Evolutionary conservation across 805 yeast species (phyloP).

Genomic region (Lipomyces sp.): DNA sequence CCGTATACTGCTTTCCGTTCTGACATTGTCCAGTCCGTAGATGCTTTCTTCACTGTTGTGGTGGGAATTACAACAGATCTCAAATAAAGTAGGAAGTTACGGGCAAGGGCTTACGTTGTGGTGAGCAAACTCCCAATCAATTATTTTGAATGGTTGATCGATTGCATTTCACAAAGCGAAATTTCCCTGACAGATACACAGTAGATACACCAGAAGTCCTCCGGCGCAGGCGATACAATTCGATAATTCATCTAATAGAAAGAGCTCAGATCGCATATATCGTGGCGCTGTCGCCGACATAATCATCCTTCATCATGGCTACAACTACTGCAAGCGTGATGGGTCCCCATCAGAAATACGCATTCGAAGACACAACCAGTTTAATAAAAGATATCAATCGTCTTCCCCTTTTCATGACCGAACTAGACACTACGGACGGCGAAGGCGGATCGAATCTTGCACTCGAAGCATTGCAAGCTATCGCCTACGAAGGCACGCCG

Average conservation of each 20-base stretch:
- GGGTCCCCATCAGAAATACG: conserved; percentile 29
- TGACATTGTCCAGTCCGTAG: not conserved
- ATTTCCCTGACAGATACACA: no score
- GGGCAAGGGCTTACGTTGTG: no score
- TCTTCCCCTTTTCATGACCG: conserved; percentile 93
- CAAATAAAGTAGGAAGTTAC: no score
- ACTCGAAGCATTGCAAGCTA: conserved; percentile 85
- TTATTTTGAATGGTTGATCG: no score
- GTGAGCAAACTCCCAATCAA: no score
- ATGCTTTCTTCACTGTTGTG: not conserved
- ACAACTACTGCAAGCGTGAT: conserved; percentile 2
- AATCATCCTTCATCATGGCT: not conserved
- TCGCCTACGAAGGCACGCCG: conserved; percentile 96
- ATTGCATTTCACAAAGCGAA: no score
- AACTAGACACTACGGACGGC: conserved; percentile 75
- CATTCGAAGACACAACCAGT: conserved; percentile 64
- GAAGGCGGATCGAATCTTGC: conserved; percentile 68
- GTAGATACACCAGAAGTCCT: no score
- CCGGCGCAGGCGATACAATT: not conserved
- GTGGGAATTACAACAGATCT: no score
- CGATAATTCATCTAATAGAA: not conserved
- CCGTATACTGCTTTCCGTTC: conserved; percentile 31
- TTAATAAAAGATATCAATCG: conserved; percentile 77
- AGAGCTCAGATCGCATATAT: not conserved
- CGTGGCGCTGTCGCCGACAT: not conserved